Evolutionary conservation across 2,329 filamentous ascomycete genomes (phyloP), one percentile per base, ranked within the genome.

Genomic region (Ophioceras dolichostomum): DNA sequence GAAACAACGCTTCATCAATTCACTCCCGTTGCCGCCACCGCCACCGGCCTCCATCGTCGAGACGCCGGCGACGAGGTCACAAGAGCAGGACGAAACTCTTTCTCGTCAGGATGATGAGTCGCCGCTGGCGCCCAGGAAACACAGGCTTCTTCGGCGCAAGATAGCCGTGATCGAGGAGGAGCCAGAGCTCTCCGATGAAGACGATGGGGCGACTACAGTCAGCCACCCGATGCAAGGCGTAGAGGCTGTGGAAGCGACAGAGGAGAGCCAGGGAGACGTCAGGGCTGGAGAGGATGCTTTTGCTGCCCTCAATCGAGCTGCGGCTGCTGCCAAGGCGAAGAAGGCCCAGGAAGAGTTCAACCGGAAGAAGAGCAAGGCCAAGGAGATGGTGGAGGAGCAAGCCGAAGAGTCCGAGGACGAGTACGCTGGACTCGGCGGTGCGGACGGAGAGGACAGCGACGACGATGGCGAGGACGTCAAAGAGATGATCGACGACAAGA

Each of bases 401-500:
- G 89, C 91, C 42, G 85, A 94, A 49, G 91, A 98, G 60, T 98
- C 91, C 0, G 93, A 98, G 54, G 91, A 98, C 54, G 91, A 98
- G 57, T 98, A 96, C 55, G 89, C 88, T 28, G 91, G 91, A 4
- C 68, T 98, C 9, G 91, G 91, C 47, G 91, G 91, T 44, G 81
- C 68, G 10, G 89, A 88, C 57, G 88, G 89, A 42, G 89, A 96
- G 47, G 85, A 89, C 45, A 80, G 73, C 31, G 80, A 79, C 39
- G 83, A 87, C 41, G 74, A 84, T 41, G 82, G 83, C 40, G 78
- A 78, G 21, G 73, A 59, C 10, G 74, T 91, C 44, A 74, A 82
- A 47, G 79, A 86, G 44, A 93, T 98, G 76, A 94, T 98, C 52
- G 83, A 91, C 50, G 88, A 96, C 51, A 76, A 81, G 18, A 76